Percentiles rank a stretch among this genome's conserved stretches.
Conservation (phyloP, 768 basidiomycete species). For the Suillus weaverae region DNA sequence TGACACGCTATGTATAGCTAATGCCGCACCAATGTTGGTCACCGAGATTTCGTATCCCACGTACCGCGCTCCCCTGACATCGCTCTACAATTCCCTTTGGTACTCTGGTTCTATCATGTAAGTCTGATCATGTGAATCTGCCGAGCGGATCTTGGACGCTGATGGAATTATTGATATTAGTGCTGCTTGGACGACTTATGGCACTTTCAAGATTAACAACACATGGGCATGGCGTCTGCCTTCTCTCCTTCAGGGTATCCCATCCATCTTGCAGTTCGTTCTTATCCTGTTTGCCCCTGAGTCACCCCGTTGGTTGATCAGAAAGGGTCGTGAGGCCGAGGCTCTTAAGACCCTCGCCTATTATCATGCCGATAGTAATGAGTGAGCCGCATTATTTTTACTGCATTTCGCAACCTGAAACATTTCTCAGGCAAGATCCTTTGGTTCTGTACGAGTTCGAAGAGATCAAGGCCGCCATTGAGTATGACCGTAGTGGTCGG, state of each 20-base stretch:
- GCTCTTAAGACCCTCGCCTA: constrained; percentile 73
- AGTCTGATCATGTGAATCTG: constrained; percentile 24
- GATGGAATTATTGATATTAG: constrained; percentile 26
- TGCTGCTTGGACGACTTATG: constrained; percentile 85
- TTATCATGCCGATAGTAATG: constrained; percentile 80
- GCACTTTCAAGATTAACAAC: constrained; percentile 66
- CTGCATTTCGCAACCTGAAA: background rate
- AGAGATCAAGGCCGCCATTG: constrained; percentile 79
- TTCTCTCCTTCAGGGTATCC: constrained; percentile 68
- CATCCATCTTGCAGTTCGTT: constrained; percentile 63
- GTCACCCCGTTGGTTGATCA: constrained; percentile 81
- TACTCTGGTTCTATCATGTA: constrained; percentile 80
- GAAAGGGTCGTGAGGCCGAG: constrained; percentile 68
- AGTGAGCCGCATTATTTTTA: constrained; percentile 32
- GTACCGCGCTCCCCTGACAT: constrained; percentile 78
- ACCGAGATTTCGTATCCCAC: constrained; percentile 85
- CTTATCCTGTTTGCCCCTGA: constrained; percentile 76
- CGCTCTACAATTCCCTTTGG: constrained; percentile 84
- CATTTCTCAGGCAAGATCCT: constrained; percentile 48
- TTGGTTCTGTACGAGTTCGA: constrained; percentile 73
- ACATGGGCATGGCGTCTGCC: constrained; percentile 86
- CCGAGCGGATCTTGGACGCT: background rate
- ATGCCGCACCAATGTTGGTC: constrained; percentile 80
- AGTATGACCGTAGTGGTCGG: constrained; percentile 54
- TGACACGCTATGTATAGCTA: constrained; percentile 38